Conservation (phyloP, 352 stramenopile species). For the Pythium apleroticum region DNA sequence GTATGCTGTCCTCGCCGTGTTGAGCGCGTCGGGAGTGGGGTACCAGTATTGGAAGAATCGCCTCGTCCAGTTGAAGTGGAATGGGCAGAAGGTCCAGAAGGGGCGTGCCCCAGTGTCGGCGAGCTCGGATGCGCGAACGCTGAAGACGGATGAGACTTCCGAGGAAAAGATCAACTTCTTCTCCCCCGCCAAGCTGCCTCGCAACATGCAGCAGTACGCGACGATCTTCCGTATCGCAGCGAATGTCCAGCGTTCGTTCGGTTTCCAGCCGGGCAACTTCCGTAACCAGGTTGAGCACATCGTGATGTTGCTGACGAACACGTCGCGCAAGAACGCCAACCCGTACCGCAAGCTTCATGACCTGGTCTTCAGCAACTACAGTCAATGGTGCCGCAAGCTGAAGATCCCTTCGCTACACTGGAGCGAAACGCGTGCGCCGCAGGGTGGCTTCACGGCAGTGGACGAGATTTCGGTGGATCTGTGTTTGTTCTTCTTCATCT, state of each 20-base stretch:
- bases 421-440: slow-evolving; percentile 67
- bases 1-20: slow-evolving; percentile 50
- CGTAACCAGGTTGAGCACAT: slow-evolving; percentile 98
- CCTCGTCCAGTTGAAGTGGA: slow-evolving; percentile 36
- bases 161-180: slow-evolving; percentile 81
- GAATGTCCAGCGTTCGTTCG: slow-evolving; percentile 85
- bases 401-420: slow-evolving; percentile 67
- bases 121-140: slow-evolving; percentile 75
- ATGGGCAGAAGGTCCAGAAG: slow-evolving; percentile 23
- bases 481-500: slow-evolving; percentile 98
- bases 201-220: slow-evolving; percentile 85
- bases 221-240: slow-evolving; percentile 81
- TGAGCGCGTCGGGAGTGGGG: slow-evolving; percentile 38
- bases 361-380: slow-evolving; percentile 87
- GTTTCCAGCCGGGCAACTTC: slow-evolving; percentile 86
- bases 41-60: slow-evolving; percentile 54
- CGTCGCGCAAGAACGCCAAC: slow-evolving; percentile 67
- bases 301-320: slow-evolving; percentile 95
- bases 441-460: slow-evolving; percentile 81
- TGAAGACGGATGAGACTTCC: slow-evolving; percentile 44
- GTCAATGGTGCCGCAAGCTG: slow-evolving; percentile 88
- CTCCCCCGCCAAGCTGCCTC: slow-evolving; percentile 57
- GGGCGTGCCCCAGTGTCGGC: slow-evolving; percentile 56
- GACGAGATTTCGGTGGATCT: slow-evolving; percentile 87
- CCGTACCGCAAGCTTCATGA: slow-evolving; percentile 83